Percentiles rank a stretch among this genome's conserved stretches.
Conservation (phyloP, 1,284 basidiomycete species). For the Lignosus rhinocerotis region DNA sequence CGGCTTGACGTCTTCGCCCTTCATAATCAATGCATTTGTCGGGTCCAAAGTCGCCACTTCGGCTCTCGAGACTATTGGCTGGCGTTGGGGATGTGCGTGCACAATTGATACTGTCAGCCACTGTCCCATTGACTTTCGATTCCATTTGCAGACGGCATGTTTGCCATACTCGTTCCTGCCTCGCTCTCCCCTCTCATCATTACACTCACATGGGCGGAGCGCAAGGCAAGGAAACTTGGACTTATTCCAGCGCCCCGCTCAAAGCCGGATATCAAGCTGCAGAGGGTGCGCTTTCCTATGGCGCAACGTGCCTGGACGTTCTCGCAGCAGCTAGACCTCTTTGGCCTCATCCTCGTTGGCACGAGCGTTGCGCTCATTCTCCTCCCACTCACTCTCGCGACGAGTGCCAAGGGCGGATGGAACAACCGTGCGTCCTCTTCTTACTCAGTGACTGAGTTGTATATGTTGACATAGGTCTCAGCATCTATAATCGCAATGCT, state of each 20-base stretch:
- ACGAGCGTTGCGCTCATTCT: slow-evolving; percentile 54
- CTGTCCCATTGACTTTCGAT: background rate
- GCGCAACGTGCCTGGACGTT: slow-evolving; percentile 27
- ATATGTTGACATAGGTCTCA: slow-evolving; percentile 22
- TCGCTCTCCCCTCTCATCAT: slow-evolving; percentile 59
- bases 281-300: background rate
- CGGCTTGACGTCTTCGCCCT: slow-evolving; percentile 63
- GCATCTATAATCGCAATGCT: slow-evolving; percentile 60
- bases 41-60: slow-evolving; percentile 67
- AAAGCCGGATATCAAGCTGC: background rate
- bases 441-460: background rate
- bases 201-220: slow-evolving; percentile 73
- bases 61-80: slow-evolving; percentile 55
- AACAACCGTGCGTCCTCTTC: slow-evolving; percentile 30
- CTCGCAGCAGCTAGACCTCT: slow-evolving; percentile 56
- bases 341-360: slow-evolving; percentile 60
- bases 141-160: slow-evolving; percentile 59
- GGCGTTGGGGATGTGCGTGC: slow-evolving; percentile 73
- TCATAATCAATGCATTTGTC: slow-evolving; percentile 69
- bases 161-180: slow-evolving; percentile 58
- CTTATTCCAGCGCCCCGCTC: slow-evolving; percentile 32
- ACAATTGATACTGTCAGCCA: background rate
- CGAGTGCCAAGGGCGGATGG: slow-evolving; percentile 39
- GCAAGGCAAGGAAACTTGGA: slow-evolving; percentile 55
- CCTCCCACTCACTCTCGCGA: slow-evolving; percentile 56